Percentiles rank a stretch among this genome's conserved stretches.
Evolutionary conservation across 2,329 filamentous ascomycete genomes (phyloP).

Genomic region (Aspergillus candidus): DNA sequence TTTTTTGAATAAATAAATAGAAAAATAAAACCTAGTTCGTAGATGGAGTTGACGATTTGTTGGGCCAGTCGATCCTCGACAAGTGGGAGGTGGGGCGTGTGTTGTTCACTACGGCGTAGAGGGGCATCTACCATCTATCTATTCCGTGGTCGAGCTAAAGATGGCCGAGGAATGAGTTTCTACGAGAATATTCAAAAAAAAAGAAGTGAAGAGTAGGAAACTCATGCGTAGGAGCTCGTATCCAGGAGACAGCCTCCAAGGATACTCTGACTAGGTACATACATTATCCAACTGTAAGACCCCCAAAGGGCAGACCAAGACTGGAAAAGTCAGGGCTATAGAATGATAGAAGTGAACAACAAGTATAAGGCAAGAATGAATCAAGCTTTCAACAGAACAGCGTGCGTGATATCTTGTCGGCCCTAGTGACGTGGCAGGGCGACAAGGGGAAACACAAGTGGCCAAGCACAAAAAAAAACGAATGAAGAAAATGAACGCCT

Average conservation of each 20-base stretch:
- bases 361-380: slow-evolving; percentile 14
- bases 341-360: slow-evolving; percentile 11
- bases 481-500: slow-evolving; percentile 20
- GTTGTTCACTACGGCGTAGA: no score
- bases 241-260: slow-evolving; percentile 2
- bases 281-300: slow-evolving; percentile 33
- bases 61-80: no score
- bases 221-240: no score
- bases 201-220: no score
- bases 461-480: slow-evolving; percentile 18
- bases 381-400: slow-evolving; percentile 10
- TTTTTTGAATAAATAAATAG: no score
- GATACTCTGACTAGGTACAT: slow-evolving; percentile 29
- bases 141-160: no score
- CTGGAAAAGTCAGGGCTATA: slow-evolving; percentile 17
- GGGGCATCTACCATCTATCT: no score
- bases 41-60: no score
- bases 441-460: slow-evolving; percentile 20
- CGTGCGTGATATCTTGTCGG: slow-evolving; percentile 22
- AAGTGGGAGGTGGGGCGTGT: background rate
- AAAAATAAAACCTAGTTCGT: no score
- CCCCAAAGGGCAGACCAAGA: slow-evolving; percentile 24
- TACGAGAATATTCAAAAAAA: no score
- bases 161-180: no score
- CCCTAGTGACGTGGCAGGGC: slow-evolving; percentile 40